Evolutionary conservation across 2,329 filamentous ascomycete genomes (phyloP), one percentile per base, ranked within the genome.

Genomic region (Neopestalotiopsis sp.): DNA sequence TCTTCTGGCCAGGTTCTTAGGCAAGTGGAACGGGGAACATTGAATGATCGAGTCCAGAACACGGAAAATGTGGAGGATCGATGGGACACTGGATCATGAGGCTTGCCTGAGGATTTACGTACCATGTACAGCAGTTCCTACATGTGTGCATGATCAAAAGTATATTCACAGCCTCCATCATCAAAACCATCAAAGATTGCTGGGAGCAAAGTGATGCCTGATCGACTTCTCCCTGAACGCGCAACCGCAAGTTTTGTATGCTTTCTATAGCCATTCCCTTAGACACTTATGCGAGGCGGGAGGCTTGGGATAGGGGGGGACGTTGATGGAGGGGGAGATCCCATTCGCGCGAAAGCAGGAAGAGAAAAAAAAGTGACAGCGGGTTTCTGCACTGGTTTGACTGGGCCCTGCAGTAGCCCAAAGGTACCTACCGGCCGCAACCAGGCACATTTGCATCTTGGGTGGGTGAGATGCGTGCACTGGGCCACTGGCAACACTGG

Each of bases 331-430:
- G 45, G 45, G 59, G 59, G 14, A 30, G 59, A 62, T 62, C 59
- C 14, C 59, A 62, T 62, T 34, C 24, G 57, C 57, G 57, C 57
- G 57, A 30, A n/a, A 62, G 59, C 28, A 20, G 59, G 30, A 24
- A 20, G 13, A 62, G n/a, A 62, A 13, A 20, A 7, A 61, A 62
- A 62, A 38, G 59, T 62, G 59, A 62, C 59, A 62, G 59, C 59
- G 59, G 59, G 59, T 34, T 59, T 62, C 14, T 62, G 59, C 14
- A 30, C 32, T 62, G 57, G 24, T 14, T 14, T 14, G 57, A 28
- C 57, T 4, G 32, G 59, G 59, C 34, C 28, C 30, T 62, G 59
- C 59, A 62, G 59, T 62, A 62, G 59, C 32, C 59, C 24, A 59
- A n/a, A 59, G 57, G 57, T 30, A 59, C 24, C 57, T 59, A 6